phyloP scores from a whole-genome alignment of 2,329 filamentous ascomycete genomes.

The Aureobasidium subglaciale region DNA sequence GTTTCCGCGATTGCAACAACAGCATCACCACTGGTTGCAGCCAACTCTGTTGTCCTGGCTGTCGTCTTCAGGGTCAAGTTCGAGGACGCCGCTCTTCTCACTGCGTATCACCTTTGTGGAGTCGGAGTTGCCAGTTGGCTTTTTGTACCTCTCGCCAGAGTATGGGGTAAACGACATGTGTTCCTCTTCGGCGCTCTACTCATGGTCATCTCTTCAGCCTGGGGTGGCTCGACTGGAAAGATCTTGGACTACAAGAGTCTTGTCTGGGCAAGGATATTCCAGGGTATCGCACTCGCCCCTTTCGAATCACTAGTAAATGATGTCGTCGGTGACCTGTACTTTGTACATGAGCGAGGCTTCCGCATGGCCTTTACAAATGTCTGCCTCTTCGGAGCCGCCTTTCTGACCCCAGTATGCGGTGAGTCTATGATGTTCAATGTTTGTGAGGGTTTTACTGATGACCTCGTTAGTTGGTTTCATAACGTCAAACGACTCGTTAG shows the following conservation, averaged over 20 bases:
- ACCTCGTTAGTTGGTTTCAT: constrained; percentile 63
- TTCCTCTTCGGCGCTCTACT: constrained; percentile 73
- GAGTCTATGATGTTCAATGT: background rate
- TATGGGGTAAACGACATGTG: constrained; percentile 88
- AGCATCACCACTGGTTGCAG: constrained; percentile 77
- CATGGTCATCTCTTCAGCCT: constrained; percentile 65
- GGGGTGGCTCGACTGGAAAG: constrained; percentile 59
- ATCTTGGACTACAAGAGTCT: constrained; percentile 65
- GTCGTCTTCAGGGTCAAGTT: constrained; percentile 60
- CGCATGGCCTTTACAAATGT: constrained; percentile 78
- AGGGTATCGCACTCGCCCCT: constrained; percentile 81
- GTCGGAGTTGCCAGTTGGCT: constrained; percentile 75
- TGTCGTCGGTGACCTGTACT: constrained; percentile 82
- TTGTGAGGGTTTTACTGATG: background rate
- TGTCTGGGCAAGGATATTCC: constrained; percentile 71
- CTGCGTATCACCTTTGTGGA: constrained; percentile 79
- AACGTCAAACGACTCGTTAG: constrained; percentile 52
- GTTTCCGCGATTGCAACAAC: constrained; percentile 77
- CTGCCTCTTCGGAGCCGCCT: constrained; percentile 63
- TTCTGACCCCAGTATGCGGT: constrained; percentile 69
- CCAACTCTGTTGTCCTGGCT: constrained; percentile 74
- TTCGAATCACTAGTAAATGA: constrained; percentile 89
- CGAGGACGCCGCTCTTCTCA: constrained; percentile 69
- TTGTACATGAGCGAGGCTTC: constrained; percentile 72
- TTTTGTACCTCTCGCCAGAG: constrained; percentile 77